Evolutionary conservation across 805 yeast species (phyloP).

Genomic region (Crinitomyces ghanaensis): DNA sequence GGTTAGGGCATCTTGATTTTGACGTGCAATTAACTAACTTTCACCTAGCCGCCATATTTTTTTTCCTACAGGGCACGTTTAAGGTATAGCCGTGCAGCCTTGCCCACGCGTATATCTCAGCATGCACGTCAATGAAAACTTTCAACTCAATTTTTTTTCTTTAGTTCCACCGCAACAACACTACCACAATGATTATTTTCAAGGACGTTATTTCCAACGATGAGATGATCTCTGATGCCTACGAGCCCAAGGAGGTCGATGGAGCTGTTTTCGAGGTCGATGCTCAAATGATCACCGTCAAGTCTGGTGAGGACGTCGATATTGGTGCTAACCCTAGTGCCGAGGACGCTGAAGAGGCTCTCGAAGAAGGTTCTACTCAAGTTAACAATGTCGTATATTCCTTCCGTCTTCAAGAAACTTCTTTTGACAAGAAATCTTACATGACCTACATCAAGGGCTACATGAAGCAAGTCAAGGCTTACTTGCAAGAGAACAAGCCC

Average conservation of each 20-base stretch:
- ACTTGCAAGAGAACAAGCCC: constrained; percentile 82
- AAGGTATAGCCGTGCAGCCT: too few species aligned
- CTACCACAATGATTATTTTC: too few species aligned
- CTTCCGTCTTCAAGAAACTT: constrained; percentile 93
- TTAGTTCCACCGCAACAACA: too few species aligned
- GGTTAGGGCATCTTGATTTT: too few species aligned
- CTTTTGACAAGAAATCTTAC: constrained; percentile 96
- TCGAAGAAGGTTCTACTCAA: constrained; percentile 79
- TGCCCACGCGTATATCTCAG: too few species aligned
- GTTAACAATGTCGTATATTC: constrained; percentile 99
- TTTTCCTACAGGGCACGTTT: too few species aligned
- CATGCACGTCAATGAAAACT: too few species aligned
- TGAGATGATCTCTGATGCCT: constrained; percentile 91
- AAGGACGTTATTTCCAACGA: constrained; percentile 86
- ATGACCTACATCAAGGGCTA: constrained; percentile 94
- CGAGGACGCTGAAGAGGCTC: constrained; percentile 77
- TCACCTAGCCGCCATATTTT: too few species aligned
- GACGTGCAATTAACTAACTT: too few species aligned
- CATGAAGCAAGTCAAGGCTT: constrained; percentile 93
- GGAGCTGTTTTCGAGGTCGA: constrained; percentile 93
- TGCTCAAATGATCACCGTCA: constrained; percentile 84
- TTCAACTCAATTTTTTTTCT: too few species aligned
- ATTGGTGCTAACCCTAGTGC: constrained; percentile 99
- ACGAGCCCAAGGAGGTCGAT: constrained; percentile 78
- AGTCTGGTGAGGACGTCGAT: constrained; percentile 80